These are phyloP conservation scores for Lasiosphaeria miniovina DNA, from an alignment of 495 filamentous ascomycete genomes.

Conservation along the genomic window DNA sequence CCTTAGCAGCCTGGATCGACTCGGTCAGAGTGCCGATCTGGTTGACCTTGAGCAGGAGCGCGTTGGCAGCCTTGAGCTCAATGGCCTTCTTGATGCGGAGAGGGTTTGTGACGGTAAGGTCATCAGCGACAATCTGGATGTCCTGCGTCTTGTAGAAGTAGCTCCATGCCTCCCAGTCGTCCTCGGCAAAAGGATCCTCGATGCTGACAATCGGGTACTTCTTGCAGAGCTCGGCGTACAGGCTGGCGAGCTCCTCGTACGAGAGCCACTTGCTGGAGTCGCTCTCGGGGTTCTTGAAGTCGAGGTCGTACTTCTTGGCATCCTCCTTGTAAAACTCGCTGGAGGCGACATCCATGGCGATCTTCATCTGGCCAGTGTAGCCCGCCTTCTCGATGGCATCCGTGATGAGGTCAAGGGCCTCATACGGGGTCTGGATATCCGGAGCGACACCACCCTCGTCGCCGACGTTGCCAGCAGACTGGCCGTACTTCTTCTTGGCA, in stretches of 20 bases:
- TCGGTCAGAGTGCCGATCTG: constrained; percentile 98
- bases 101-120: constrained; percentile 96
- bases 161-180: constrained; percentile 96
- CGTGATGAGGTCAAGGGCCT: constrained; percentile 95
- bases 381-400: constrained; percentile 91
- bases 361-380: constrained; percentile 91
- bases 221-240: constrained; percentile 81
- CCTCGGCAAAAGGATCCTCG: constrained; percentile 69
- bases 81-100: constrained; percentile 99
- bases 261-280: constrained; percentile 96
- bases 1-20: constrained; percentile 99
- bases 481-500: constrained; percentile 99
- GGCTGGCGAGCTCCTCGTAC: constrained; percentile 94
- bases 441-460: constrained; percentile 99
- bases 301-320: constrained; percentile 97
- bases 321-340: constrained; percentile 99
- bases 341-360: constrained; percentile 98
- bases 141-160: constrained; percentile 99
- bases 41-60: constrained; percentile 98
- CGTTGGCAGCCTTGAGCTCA: constrained; percentile 97
- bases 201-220: constrained; percentile 96
- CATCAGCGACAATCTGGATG: constrained; percentile 96
- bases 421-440: constrained; percentile 94
- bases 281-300: constrained; percentile 98
- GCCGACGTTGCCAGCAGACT: constrained; percentile 97